Percentiles rank a stretch among this genome's conserved stretches.
phyloP scores from a whole-genome alignment of 257 asterid genomes.

The Lavandula angustifolia region DNA sequence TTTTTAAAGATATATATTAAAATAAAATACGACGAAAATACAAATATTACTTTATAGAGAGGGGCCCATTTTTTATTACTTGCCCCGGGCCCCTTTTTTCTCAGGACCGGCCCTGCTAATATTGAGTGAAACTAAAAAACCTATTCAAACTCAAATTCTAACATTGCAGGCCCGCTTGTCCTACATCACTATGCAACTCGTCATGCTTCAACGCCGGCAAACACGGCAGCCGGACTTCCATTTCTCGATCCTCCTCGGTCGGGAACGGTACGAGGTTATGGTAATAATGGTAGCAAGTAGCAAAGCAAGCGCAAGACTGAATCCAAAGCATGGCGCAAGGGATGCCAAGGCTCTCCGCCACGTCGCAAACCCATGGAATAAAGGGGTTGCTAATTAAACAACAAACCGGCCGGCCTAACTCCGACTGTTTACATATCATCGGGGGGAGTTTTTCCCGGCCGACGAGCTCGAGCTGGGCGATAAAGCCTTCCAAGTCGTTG shows the following conservation, averaged over 20 bases:
- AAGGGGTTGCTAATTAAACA: conserved; percentile 68
- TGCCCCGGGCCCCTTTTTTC: too few relatives aligned
- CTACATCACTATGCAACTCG: conserved; percentile 32
- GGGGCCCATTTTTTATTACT: too few relatives aligned
- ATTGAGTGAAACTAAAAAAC: too few relatives aligned
- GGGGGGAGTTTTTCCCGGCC: conserved; percentile 46
- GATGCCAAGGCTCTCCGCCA: conserved; percentile 51
- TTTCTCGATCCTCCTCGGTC: conserved; percentile 44
- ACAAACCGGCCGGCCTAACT: conserved; percentile 58
- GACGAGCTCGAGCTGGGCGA: conserved; percentile 48
- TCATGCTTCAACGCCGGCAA: conserved; percentile 65
- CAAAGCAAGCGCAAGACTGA: conserved; percentile 69
- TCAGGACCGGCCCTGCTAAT: too few relatives aligned
- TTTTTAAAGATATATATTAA: too few relatives aligned
- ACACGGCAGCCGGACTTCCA: conserved; percentile 51
- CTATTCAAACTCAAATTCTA: too few relatives aligned
- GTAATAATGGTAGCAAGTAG: conserved; percentile 55
- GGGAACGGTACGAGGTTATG: conserved; percentile 50
- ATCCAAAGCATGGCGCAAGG: conserved; percentile 77
- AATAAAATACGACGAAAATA: too few relatives aligned
- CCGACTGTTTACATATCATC: conserved; percentile 48
- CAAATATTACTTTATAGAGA: too few relatives aligned
- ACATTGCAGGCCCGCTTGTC: too few relatives aligned
- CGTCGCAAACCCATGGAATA: conserved; percentile 74
- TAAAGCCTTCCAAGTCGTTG: conserved; percentile 31